Conservation (phyloP, 2,329 filamentous ascomycete species). For the Metarhizium guizhouense region DNA sequence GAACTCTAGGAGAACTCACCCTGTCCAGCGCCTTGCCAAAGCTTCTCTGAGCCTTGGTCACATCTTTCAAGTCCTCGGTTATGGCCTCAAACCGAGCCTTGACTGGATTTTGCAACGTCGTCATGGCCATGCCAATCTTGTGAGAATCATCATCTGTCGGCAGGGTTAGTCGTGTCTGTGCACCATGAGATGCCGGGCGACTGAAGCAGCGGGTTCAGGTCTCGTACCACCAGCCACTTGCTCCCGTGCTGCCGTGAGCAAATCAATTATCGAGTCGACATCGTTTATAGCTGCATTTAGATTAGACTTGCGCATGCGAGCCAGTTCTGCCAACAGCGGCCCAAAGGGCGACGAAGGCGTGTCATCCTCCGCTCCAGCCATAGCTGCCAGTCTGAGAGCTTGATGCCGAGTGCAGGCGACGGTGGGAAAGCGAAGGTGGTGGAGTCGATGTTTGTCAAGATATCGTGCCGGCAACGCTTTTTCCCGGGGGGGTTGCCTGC, state of each 20-base stretch:
- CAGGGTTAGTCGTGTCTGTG: constrained; percentile 9
- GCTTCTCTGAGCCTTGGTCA: constrained; percentile 72
- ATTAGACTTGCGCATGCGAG: constrained; percentile 59
- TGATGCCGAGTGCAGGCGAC: not conserved
- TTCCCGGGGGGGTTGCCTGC: not conserved
- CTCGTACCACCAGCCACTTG: constrained; percentile 59
- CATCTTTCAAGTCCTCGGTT: constrained; percentile 72
- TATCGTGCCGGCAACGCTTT: not conserved
- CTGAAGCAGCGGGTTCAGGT: not conserved
- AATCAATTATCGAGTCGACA: constrained; percentile 74
- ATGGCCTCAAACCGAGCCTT: constrained; percentile 73
- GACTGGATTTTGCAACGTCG: constrained; percentile 77
- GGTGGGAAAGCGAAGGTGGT: not conserved
- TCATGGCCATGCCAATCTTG: constrained; percentile 63
- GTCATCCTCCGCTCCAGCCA: constrained; percentile 26
- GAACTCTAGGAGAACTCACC: constrained; percentile 34
- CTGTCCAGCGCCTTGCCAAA: constrained; percentile 82
- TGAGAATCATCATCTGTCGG: constrained; percentile 31
- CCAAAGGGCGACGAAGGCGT: constrained; percentile 37
- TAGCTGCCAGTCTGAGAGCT: constrained; percentile 9
- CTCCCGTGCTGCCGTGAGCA: constrained; percentile 65
- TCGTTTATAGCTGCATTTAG: constrained; percentile 64
- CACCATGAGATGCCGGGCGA: not conserved
- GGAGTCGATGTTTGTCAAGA: not conserved
- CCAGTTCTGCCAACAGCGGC: constrained; percentile 62